phyloP scores from a whole-genome alignment of 305 asterid species.

The Fraxinus sp. region DNA sequence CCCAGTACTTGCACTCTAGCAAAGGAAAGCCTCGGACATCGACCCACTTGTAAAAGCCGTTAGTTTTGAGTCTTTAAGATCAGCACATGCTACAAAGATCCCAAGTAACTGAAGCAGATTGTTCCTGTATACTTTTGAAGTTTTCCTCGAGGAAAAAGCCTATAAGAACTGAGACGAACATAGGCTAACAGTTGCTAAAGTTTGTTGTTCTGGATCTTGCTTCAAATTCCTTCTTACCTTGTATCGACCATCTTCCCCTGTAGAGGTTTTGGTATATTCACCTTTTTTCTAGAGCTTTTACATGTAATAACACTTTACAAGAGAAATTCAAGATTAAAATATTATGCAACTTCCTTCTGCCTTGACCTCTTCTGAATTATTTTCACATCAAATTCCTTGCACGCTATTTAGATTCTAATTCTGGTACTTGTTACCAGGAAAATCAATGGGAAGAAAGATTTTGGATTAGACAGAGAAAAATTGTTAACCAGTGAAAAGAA shows the following conservation, averaged over 20 bases:
- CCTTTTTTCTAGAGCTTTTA: background rate
- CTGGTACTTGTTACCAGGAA: too few relatives aligned
- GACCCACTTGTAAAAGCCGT: slow-evolving; percentile 41
- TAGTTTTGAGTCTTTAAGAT: background rate
- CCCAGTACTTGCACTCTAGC: slow-evolving; percentile 68
- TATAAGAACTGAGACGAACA: background rate
- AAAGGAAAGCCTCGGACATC: slow-evolving; percentile 79
- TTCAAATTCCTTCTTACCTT: background rate
- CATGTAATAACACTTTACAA: background rate
- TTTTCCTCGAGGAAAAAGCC: background rate
- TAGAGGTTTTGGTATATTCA: background rate
- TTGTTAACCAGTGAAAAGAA: too few relatives aligned
- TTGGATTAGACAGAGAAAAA: too few relatives aligned
- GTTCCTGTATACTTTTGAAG: background rate
- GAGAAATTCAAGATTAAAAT: background rate
- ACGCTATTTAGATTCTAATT: too few relatives aligned
- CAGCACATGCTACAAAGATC: background rate
- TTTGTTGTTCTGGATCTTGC: background rate
- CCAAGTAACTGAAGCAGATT: background rate
- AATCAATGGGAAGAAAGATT: background rate
- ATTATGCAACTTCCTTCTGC: background rate
- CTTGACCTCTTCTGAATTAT: background rate
- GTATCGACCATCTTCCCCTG: background rate
- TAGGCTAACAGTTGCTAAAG: background rate
- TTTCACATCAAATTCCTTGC: too few relatives aligned